Base-by-base conservation (phyloP, 495 filamentous ascomycete species). In the Astrocystis sublimbata region DNA sequence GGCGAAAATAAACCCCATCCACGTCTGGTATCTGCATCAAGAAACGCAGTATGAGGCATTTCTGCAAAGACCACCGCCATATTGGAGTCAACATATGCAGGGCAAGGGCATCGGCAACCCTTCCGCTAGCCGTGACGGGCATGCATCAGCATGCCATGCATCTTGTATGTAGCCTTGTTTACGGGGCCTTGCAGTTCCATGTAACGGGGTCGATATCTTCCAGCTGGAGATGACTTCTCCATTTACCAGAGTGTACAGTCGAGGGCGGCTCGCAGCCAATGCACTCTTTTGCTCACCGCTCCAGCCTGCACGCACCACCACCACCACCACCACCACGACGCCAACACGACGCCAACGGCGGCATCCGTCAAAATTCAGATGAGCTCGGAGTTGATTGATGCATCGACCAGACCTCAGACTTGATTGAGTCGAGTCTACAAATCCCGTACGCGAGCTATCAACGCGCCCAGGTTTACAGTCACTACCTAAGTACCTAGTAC, bases 131-230 rank as follows among this genome's bases (percentile, higher is more conserved):
- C 41, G 41, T 49, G 26, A 28, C 38, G 38, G 36, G 13, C 50
- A 62, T 55, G 60, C 60, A 55, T 62, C 49, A 51, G 36, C 26
- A 36, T 23, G n/a, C 33, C 19, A 35, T 36, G 36, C 33, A 31
- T 28, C 45, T 60, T 62, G 51, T 56, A 61, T 62, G 51, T 56
- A 61, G 60, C 60, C 60, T 62, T 62, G 60, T 62, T 62, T 62
- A 62, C 60, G 50, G 60, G 30, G 26, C 51, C 60, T 15, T 31
- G 17, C 2, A 41, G 40, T 15, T 6, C 45, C 58, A 52, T 51
- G 58, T 60, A 51, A 52, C 21, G n/a, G 24, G 19, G n/a, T 35
- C 30, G 47, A 53, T 21, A 26, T 35, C 15, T 41, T 15, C 33
- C 46, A 9, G 43, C 47, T 43, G 21, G 35, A 19, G 35, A 35